Base-by-base conservation (phyloP, 2,329 filamentous ascomycete species). In the Eutypella sp. region DNA sequence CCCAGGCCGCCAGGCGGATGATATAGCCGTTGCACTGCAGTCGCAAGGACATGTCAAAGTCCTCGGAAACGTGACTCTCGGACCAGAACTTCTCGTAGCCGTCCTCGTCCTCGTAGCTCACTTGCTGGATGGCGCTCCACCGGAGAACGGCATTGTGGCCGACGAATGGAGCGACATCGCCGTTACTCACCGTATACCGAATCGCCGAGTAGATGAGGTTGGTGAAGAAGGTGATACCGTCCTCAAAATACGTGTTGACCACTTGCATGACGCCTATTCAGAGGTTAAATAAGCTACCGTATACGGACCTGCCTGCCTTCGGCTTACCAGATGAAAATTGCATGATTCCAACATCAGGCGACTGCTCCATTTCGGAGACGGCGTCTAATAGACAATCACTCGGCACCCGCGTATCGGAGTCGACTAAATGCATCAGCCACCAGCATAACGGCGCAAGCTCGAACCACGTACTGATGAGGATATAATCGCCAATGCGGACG, bases 131-230 rank as follows among this genome's bases (percentile, higher is more conserved):
- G 8, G 80, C 80, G 41, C 72, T 70, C 86, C 86, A 89, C 19
- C 86, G 76, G 13, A 89, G 70, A 48, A 89, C 79, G 1, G 86
- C 85, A 57, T 89, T 89, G 69, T 89, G 86, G 1, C 86, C 86
- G 50, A 89, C 86, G 54, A 89, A 89, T 1, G 84, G 85, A 0
- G 85, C 82, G 6, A 85, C 78, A 44, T 90, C 86, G 4, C 86
- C 86, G 42, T 79, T 84, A 6, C 81, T 78, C 23, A 89, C 84
- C 18, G 81, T 79, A 57, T 83, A 89, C 22, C 77, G 74, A 57
- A 89, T 89, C 27, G 83, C 79, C 0, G 79, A 83, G 68, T 89
- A 91, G 55, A 90, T 81, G 42, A 90, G 75, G 58, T 89, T 83
- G 36, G 86, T 90, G 67, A 90, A 89, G 69, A 85, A 90, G 2